Conservation (phyloP, 495 filamentous ascomycete genomes). For the Parmelia sp. region DNA sequence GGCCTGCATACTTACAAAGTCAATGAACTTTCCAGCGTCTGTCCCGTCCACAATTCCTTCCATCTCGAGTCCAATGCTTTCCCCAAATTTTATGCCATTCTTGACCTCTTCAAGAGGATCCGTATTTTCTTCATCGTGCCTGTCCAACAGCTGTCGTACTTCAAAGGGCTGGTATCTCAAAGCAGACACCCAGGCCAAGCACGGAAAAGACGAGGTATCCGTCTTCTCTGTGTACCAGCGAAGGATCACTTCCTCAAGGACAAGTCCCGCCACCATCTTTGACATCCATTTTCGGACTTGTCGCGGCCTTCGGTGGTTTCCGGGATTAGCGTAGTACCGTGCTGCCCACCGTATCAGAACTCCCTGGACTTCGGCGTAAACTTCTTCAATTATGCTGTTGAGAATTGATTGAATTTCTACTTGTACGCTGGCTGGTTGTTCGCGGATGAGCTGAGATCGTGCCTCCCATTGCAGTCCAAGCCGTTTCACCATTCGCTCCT, state of each 20-base stretch:
- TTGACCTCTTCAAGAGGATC: not conserved
- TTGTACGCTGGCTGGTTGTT: not conserved
- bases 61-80: not conserved
- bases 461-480: not conserved
- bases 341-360: not conserved
- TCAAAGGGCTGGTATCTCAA: no score
- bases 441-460: not conserved
- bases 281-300: not conserved
- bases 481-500: not conserved
- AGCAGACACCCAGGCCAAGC: not conserved
- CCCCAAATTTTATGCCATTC: constrained; percentile 4
- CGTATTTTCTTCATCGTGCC: not conserved
- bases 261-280: not conserved
- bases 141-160: no score
- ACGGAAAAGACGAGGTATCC: not conserved
- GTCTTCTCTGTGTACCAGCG: not conserved
- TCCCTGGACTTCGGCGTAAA: not conserved
- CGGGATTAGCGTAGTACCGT: not conserved
- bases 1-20: not conserved
- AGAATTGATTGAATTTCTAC: not conserved
- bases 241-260: not conserved
- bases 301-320: not conserved
- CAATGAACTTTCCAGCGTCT: not conserved
- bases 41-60: not conserved
- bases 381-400: not conserved